Percentiles rank a stretch among this genome's conserved stretches.
Conservation (phyloP, 1,139 yeast genomes). For the Yamadazyma aaseri region DNA sequence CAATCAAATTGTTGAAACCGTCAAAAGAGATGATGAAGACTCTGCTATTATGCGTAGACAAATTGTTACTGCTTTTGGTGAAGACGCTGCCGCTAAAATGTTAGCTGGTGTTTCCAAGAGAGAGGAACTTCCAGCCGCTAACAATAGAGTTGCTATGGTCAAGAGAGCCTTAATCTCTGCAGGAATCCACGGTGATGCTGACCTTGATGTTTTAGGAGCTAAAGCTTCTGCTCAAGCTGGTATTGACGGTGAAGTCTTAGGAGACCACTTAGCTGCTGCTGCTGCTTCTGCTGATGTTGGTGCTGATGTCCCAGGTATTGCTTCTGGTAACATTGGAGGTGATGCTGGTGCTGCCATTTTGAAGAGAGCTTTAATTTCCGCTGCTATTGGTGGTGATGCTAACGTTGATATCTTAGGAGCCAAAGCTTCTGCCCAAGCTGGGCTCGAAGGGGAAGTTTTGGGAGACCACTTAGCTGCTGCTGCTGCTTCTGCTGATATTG, state of each 20-base stretch:
- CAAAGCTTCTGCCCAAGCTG: slow-evolving; percentile 9
- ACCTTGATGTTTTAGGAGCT: slow-evolving; percentile 10
- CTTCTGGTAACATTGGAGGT: slow-evolving; percentile 10
- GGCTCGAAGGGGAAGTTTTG: slow-evolving; percentile 9
- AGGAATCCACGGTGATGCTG: slow-evolving; percentile 14
- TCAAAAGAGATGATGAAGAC: slow-evolving; percentile 12
- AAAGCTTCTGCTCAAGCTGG: slow-evolving; percentile 9
- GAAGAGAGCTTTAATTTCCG: slow-evolving; percentile 17
- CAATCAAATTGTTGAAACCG: slow-evolving; percentile 13
- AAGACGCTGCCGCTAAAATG: slow-evolving; percentile 11
- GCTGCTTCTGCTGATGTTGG: slow-evolving; percentile 9
- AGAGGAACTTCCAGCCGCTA: slow-evolving; percentile 8
- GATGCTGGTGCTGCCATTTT: slow-evolving; percentile 10
- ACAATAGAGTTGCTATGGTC: slow-evolving; percentile 12
- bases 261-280: slow-evolving; percentile 14
- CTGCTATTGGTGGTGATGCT: slow-evolving; percentile 15
- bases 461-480: slow-evolving; percentile 14
- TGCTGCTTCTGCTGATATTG: slow-evolving; percentile 9
- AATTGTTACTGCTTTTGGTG: slow-evolving; percentile 14
- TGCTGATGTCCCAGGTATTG: slow-evolving; percentile 9
- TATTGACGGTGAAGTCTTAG: slow-evolving; percentile 8
- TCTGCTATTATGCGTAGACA: slow-evolving; percentile 14
- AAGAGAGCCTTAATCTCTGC: slow-evolving; percentile 18
- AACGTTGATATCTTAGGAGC: slow-evolving; percentile 12
- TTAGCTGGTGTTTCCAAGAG: slow-evolving; percentile 12